Evolutionary conservation across 2,329 filamentous ascomycete genomes (phyloP), one percentile per base, ranked within the genome.

Genomic region (Metarhizium anisopliae): DNA sequence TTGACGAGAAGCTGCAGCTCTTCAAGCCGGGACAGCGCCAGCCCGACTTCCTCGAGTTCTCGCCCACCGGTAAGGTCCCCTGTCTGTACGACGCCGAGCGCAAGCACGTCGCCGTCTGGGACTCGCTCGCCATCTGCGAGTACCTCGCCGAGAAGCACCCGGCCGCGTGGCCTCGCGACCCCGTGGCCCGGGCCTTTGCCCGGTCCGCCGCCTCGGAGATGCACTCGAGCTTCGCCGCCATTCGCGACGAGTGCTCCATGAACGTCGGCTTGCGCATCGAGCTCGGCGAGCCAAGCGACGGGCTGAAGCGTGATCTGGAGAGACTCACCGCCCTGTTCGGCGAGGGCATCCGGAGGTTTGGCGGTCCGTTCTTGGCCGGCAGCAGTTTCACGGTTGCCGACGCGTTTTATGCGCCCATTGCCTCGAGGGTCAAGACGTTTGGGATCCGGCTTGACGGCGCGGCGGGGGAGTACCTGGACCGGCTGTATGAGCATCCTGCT

Each of bases 71-170:
- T 56, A 74, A 74, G 49, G 74, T 77, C 8, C 74, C 74, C 2
- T 70, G 71, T 56, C 63, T 77, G 11, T 64, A 71, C 30, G 68
- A 73, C 53, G 58, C 50, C 16, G 61, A 63, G 20, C 45, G 8
- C 11, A 52, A 52, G 0, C 56, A 60, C 11, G 64, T 73, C 36
- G 57, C 71, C 6, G 62, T 78, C 52, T 74, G 71, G 64, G 77
- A 80, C 58, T 79, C 77, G 0, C 67, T 79, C 14, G 71, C 77
- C 55, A 78, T 80, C 51, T 66, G 66, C 65, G 76, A 79, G 55
- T 74, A 74, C 60, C 63, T 79, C 4, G 73, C 75, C 18, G 76
- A 79, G 56, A 59, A 62, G 20, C 62, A 75, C 52, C 72, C 74
- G 0, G 57, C 56, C n/a, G 69, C 73, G 0, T 79, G 76, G 72